Conservation (phyloP, 2,329 filamentous ascomycete species). For the Nannizziopsis barbatae region DNA sequence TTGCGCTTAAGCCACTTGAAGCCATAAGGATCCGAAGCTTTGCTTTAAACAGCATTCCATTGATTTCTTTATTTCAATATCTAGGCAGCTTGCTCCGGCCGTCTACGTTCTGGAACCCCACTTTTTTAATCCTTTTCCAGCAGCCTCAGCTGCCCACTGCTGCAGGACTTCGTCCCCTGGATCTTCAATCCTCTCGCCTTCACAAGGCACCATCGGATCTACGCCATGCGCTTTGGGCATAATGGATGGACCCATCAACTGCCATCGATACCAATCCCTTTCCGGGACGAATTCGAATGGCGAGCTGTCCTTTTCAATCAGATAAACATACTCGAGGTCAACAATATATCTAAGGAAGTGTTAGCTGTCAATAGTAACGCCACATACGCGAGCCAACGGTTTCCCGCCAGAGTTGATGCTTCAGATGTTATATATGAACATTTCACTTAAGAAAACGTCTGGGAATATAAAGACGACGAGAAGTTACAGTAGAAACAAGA, state of each 20-base stretch:
- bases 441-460: too few relatives aligned
- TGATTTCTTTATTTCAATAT: too few relatives aligned
- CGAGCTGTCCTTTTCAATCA: background rate
- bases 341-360: conserved; percentile 13
- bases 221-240: conserved; percentile 10
- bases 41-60: too few relatives aligned
- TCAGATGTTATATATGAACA: too few relatives aligned
- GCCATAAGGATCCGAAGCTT: too few relatives aligned
- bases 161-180: conserved; percentile 13
- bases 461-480: too few relatives aligned
- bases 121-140: conserved; percentile 3
- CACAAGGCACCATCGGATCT: conserved; percentile 16
- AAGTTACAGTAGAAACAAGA: too few relatives aligned
- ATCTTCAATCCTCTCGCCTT: conserved; percentile 4
- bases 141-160: conserved; percentile 11
- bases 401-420: too few relatives aligned
- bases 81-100: too few relatives aligned
- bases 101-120: too few relatives aligned
- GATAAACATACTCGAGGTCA: conserved; percentile 14
- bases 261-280: conserved; percentile 9
- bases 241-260: conserved; percentile 10
- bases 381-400: background rate
- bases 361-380: background rate
- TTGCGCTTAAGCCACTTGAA: too few relatives aligned
- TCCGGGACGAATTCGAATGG: conserved; percentile 9